Evolutionary conservation across 495 filamentous ascomycete genomes (phyloP), one percentile per base, ranked within the genome.

Genomic region (Podospora pseudoanserina): DNA sequence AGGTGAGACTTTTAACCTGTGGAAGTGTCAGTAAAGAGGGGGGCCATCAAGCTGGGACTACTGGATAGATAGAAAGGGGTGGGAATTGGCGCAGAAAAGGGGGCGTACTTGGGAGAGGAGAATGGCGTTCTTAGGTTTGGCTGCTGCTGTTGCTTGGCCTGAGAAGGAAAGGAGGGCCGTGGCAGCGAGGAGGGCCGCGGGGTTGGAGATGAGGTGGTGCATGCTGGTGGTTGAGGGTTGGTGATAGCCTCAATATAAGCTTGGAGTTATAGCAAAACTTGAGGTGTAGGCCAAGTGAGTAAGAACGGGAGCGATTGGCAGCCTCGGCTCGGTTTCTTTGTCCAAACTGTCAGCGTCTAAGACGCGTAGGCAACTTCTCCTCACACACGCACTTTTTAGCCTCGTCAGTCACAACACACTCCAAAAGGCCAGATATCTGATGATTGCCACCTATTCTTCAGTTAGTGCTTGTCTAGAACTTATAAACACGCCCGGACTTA

Each of bases 1-100:
- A 85, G 0, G 94, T 99, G 1, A 99, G 85, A 63, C 88, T 82
- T 68, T 91, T 84, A 57, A 99, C 88, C 65, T 77, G 30, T 4
- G 30, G 30, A 23, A 23, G 23, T 23, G 23, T 23, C 23, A 23
- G 23, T 2, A 23, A 23, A 23, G 30, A 7, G 30, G 30, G 30
- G 30, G 30, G 30, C 1, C 23, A 23, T 23, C 23, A 23, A 20
- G 19, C n/a, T 34, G n/a, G 30, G 61, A 53, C 30, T 30, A 20
- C 27, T 26, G 9, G 28, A 27, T 60, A 23, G 63, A 32, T 32
- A 58, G 30, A 64, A 26, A 53, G 63, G 13, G 30, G 56, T 32
- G 60, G 5, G 39, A 16, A 59, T 59, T 2, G 15, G 39, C 39
- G 9, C 0, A 13, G 39, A 49, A 9, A 49, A 18, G 4, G 44